Evolutionary conservation across 2,329 filamentous ascomycete genomes (phyloP), one percentile per base, ranked within the genome.

Genomic region (Fusarium pseudonygamai): DNA sequence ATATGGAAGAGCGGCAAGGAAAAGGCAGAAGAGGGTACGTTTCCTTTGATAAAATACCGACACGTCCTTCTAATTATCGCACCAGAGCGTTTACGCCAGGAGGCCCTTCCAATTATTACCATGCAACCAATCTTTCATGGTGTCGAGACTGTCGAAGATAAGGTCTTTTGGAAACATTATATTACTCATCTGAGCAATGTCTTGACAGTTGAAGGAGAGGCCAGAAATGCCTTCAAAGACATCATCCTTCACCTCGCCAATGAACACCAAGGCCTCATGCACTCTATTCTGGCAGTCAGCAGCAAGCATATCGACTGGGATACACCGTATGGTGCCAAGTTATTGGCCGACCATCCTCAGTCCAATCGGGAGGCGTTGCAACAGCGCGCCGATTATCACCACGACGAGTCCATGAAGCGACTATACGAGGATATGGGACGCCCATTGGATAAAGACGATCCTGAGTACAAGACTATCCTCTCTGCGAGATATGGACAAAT

Each of bases 1-100:
- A 89, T 94, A 59, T 97, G 95, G 95, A 94, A 92, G 81, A 95
- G 93, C 78, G 94, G 94, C 34, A 94, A 90, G 79, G 93, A 96
- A 81, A 92, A 87, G 79, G 87, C 90, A 39, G 91, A 93, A 84
- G 91, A 94, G 84, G 89, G 89, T 90, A 84, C 74, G 83, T 76
- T 43, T 37, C 43, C 26, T 30, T 37, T 24, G 28, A 24, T 34
- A 26, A 32, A 32, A 30, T 24, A 37, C 32, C 22, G 28, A 22
- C 24, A 10, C 22, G 43, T 8, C 37, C 24, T 63, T n/a, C 75
- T 78, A 61, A 77, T 53, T 28, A 50, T 45, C 12, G 22, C n/a
- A n/a, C 46, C 49, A 88, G 88, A 88, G 75, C 86, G 85, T 68
- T 73, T 86, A 68, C 85, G 85, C 63, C 85, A 83, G 71, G 84